Percentiles rank a stretch among this genome's conserved stretches.
Evolutionary conservation across 129 eudicot species (phyloP).

Genomic region (Flaveria ramosissima): DNA sequence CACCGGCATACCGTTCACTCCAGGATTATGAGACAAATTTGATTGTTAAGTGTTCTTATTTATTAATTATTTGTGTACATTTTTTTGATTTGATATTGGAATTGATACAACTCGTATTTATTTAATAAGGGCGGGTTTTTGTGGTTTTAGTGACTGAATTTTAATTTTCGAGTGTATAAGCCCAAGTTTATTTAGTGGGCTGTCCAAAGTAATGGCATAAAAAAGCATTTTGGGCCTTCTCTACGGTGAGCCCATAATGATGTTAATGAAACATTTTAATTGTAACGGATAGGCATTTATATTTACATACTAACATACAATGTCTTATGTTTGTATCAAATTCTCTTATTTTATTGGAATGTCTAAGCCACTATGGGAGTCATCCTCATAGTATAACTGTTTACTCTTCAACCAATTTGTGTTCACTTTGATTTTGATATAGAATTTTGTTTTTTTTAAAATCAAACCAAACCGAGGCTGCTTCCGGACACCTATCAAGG

Average conservation of each 20-base stretch:
- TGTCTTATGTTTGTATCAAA: neutral
- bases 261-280: neutral
- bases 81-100: conserved; percentile 40
- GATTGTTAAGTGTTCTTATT: conserved; percentile 25
- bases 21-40: conserved; percentile 41
- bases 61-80: conserved; percentile 47
- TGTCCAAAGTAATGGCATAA: neutral
- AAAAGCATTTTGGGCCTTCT: neutral
- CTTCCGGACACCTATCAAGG: no score
- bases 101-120: conserved; percentile 42
- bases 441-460: no score
- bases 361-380: no score
- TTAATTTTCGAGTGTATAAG: neutral
- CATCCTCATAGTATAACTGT: no score
- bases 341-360: neutral
- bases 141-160: neutral
- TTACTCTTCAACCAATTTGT: no score
- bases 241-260: neutral
- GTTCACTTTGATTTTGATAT: no score
- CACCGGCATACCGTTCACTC: conserved; percentile 51
- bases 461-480: no score
- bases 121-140: conserved; percentile 13
- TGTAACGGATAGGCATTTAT: neutral
- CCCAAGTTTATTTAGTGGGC: neutral
- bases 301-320: neutral